These are phyloP conservation scores for Coemansia sp. DNA, from an alignment of 192 early-diverging fungal species.

Conservation along the genomic window DNA sequence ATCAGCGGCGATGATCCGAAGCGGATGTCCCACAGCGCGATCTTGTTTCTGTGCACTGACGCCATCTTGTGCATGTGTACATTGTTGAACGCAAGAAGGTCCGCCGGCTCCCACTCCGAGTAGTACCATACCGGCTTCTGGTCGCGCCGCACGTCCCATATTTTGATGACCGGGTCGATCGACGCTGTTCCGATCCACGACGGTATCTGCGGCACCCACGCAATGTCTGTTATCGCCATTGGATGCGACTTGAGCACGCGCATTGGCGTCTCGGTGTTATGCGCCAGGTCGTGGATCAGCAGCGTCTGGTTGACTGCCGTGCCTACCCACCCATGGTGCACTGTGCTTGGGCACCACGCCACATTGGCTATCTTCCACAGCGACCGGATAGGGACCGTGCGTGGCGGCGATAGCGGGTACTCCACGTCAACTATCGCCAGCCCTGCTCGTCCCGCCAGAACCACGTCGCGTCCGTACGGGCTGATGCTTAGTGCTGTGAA, in stretches of 20 bases:
- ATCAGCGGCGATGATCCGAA: conserved; percentile 36
- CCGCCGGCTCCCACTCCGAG: conserved; percentile 46
- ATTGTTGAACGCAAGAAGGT: conserved; percentile 39
- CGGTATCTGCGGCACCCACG: conserved; percentile 41
- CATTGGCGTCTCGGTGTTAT: conserved; percentile 29
- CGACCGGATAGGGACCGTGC: conserved; percentile 28
- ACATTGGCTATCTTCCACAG: conserved; percentile 41
- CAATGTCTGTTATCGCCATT: conserved; percentile 47
- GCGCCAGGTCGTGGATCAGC: conserved; percentile 38
- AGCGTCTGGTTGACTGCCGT: conserved; percentile 45
- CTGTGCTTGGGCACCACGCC: conserved; percentile 38
- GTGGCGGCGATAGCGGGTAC: conserved; percentile 34
- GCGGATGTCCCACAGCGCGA: conserved; percentile 51
- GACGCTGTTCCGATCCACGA: conserved; percentile 48
- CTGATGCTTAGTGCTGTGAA: conserved; percentile 47
- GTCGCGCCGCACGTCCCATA: conserved; percentile 49
- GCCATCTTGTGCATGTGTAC: conserved; percentile 41
- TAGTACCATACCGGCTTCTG: conserved; percentile 52
- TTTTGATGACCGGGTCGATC: conserved; percentile 46
- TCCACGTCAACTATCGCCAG: conserved; percentile 47
- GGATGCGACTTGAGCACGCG: conserved; percentile 38
- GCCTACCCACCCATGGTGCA: conserved; percentile 45
- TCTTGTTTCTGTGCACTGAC: conserved; percentile 39
- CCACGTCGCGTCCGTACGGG: conserved; percentile 49
- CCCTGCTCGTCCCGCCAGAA: conserved; percentile 38